Percentiles rank a stretch among this genome's conserved stretches.
Evolutionary conservation across 139 green algal genomes (phyloP).

Genomic region (Asterochloris sp.): DNA sequence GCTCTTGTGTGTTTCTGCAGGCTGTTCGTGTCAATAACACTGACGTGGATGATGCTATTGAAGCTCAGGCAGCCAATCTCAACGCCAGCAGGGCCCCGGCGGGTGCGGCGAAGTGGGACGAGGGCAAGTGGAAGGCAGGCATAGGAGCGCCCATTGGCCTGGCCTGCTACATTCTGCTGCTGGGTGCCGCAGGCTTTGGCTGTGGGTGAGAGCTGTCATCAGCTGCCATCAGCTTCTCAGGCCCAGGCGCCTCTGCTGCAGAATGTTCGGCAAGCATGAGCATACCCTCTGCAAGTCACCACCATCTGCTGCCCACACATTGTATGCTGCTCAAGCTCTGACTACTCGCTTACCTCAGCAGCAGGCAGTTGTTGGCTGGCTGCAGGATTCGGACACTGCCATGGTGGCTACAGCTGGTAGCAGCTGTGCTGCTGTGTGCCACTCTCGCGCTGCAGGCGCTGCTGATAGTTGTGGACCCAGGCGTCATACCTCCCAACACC

Average conservation of each 20-base stretch:
- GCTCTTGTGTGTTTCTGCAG: too few species aligned
- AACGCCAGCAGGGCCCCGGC: too few species aligned
- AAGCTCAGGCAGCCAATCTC: too few species aligned
- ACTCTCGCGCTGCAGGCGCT: slow-evolving; percentile 22
- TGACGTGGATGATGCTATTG: too few species aligned
- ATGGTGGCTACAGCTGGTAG: slow-evolving; percentile 30
- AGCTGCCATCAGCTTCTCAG: neutral
- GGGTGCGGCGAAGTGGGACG: too few species aligned
- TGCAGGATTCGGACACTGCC: slow-evolving; percentile 21
- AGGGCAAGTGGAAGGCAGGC: too few species aligned
- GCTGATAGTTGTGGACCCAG: slow-evolving; percentile 26
- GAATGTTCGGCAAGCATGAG: neutral
- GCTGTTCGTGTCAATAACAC: too few species aligned
- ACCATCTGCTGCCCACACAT: neutral
- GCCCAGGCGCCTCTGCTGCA: neutral
- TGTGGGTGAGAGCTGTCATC: neutral
- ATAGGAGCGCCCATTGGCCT: neutral
- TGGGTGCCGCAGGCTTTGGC: slow-evolving; percentile 16
- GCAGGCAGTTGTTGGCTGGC: neutral
- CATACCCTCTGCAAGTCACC: neutral
- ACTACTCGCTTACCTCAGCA: too few species aligned
- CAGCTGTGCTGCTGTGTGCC: neutral
- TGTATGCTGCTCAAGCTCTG: neutral
- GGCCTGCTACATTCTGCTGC: slow-evolving; percentile 17
- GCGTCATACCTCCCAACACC: slow-evolving; percentile 12